A percentile compares a stretch with the other conserved stretches of the same genome.
Conservation (phyloP, 352 stramenopile species). For the Pythium aquatile region DNA sequence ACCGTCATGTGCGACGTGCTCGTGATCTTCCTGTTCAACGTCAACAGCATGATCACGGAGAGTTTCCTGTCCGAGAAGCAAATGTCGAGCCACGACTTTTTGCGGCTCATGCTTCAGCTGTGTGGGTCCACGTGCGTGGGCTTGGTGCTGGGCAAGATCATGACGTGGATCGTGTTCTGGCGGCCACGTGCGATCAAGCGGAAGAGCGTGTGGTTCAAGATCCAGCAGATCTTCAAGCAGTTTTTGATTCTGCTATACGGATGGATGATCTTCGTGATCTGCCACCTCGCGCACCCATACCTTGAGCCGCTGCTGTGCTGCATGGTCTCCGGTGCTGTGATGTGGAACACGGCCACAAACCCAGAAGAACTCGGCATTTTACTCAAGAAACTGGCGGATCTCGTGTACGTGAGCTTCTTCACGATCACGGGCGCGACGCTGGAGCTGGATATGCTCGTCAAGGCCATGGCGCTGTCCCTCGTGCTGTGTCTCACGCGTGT, state of each 20-base stretch:
- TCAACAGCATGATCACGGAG: constrained; percentile 71
- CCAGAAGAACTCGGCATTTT: constrained; percentile 54
- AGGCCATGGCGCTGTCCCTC: constrained; percentile 51
- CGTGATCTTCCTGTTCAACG: constrained; percentile 72
- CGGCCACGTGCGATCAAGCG: constrained; percentile 49
- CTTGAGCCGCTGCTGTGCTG: constrained; percentile 63
- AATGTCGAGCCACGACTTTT: constrained; percentile 35
- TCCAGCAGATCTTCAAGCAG: constrained; percentile 49
- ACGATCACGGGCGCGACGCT: constrained; percentile 66
- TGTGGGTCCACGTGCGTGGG: constrained; percentile 51
- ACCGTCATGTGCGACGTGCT: constrained; percentile 72
- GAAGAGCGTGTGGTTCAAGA: constrained; percentile 45
- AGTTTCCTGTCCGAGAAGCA: constrained; percentile 57
- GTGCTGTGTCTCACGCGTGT: constrained; percentile 55
- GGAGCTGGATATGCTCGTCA: constrained; percentile 63
- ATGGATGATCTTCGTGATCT: constrained; percentile 58
- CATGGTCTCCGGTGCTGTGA: constrained; percentile 62
- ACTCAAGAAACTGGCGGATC: constrained; percentile 48
- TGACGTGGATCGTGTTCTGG: constrained; percentile 55
- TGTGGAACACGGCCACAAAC: constrained; percentile 62
- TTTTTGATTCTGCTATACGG: constrained; percentile 59
- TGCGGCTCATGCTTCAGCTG: constrained; percentile 42
- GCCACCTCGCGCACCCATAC: constrained; percentile 60
- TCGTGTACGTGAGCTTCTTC: constrained; percentile 78
- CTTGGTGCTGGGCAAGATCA: constrained; percentile 49